Percentiles rank a stretch among this genome's conserved stretches.
These are phyloP conservation scores for Torulaspora maleeae DNA, from an alignment of 805 yeast genomes.

Conservation along the genomic window DNA sequence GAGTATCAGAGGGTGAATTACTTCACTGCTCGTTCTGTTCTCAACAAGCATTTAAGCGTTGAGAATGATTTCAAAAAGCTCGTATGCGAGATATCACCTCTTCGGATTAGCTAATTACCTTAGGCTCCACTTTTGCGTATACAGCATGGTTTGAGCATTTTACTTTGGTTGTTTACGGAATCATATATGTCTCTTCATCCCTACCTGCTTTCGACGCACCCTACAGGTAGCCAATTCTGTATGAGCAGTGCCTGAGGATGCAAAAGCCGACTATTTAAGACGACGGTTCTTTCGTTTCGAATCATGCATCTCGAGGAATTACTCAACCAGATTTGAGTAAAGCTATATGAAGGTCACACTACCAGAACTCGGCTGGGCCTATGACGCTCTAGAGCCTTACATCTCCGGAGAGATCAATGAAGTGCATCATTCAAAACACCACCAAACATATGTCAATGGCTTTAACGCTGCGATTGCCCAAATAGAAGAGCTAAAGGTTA, in stretches of 20 bases:
- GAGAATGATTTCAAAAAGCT: no score
- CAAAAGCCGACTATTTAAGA: background rate
- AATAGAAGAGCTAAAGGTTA: slow-evolving; percentile 55
- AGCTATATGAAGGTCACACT: slow-evolving; percentile 49
- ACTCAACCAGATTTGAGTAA: background rate
- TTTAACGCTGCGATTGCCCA: slow-evolving; percentile 74
- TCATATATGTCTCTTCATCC: background rate
- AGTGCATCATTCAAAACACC: slow-evolving; percentile 83
- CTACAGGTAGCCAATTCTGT: background rate
- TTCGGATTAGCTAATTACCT: no score
- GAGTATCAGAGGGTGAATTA: no score
- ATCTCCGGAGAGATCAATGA: slow-evolving; percentile 85
- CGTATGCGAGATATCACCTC: no score
- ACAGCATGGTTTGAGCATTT: background rate
- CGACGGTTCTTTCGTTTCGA: background rate
- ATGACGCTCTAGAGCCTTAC: slow-evolving; percentile 78
- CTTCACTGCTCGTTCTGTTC: no score
- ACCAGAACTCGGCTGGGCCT: slow-evolving; percentile 80
- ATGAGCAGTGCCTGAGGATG: background rate
- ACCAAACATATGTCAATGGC: slow-evolving; percentile 84
- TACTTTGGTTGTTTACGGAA: background rate
- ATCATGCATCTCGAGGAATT: background rate
- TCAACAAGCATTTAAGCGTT: no score
- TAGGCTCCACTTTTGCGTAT: no score
- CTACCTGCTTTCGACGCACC: background rate